Evolutionary conservation across 2,329 filamentous ascomycete genomes (phyloP).

Genomic region (Hypoxylon sp.): DNA sequence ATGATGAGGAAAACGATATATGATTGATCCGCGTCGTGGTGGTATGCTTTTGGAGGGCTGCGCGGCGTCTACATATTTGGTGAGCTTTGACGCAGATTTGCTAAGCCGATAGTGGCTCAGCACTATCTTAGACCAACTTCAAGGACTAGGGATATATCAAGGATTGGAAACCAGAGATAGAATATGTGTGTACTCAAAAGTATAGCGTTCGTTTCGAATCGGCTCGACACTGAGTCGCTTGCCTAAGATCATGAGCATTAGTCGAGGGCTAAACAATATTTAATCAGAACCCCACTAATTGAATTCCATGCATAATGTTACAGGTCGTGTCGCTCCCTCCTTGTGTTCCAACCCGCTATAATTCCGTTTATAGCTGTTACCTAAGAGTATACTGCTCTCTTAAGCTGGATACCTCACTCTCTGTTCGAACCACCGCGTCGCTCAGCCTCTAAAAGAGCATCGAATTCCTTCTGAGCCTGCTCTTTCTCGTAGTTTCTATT

Average conservation of each 20-base stretch:
- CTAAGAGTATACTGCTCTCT: background rate
- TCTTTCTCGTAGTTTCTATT: slow-evolving; percentile 58
- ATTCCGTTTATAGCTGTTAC: background rate
- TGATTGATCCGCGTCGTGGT: background rate
- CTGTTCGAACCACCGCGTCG: slow-evolving; percentile 45
- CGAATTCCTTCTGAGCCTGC: slow-evolving; percentile 67
- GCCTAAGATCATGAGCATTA: background rate
- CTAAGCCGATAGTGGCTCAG: background rate
- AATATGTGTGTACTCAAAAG: background rate
- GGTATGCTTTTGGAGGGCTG: too few relatives aligned
- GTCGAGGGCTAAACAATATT: background rate
- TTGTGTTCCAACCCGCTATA: background rate
- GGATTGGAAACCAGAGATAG: background rate
- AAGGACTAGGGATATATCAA: background rate
- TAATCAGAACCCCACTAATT: background rate
- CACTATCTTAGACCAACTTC: background rate
- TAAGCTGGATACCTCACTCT: slow-evolving; percentile 3
- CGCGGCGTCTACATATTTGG: background rate
- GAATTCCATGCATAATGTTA: background rate
- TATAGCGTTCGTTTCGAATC: background rate
- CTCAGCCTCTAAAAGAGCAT: slow-evolving; percentile 64
- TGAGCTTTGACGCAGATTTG: background rate
- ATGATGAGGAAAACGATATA: background rate
- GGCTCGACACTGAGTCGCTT: background rate
- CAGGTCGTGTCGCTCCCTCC: background rate